A percentile compares a stretch with the other conserved stretches of the same genome.
These are phyloP conservation scores for Quercus tomentella DNA, from an alignment of 331 rosid genomes.

Conservation along the genomic window DNA sequence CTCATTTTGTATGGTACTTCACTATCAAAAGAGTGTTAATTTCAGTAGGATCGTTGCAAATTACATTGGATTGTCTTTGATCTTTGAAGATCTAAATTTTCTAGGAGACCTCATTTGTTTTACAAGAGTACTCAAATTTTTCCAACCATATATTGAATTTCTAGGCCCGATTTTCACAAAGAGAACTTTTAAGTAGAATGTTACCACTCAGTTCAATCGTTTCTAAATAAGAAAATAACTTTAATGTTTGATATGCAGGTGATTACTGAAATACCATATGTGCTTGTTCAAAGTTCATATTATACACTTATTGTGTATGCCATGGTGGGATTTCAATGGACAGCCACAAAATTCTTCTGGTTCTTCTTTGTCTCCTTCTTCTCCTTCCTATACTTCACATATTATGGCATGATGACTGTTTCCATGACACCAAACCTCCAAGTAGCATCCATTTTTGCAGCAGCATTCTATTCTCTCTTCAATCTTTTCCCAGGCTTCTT, in stretches of 20 bases:
- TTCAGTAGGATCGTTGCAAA: no score
- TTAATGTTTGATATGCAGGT: constrained; percentile 44
- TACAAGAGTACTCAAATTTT: no score
- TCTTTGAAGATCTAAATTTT: no score
- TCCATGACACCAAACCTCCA: constrained; percentile 91
- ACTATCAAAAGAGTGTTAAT: no score
- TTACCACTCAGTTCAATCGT: neutral
- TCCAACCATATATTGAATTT: no score
- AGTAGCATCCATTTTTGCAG: constrained; percentile 75
- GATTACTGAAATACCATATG: constrained; percentile 66
- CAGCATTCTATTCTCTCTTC: constrained; percentile 80
- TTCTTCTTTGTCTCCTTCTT: constrained; percentile 75
- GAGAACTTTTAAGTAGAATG: neutral
- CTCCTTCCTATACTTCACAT: constrained; percentile 90
- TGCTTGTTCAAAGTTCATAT: constrained; percentile 48
- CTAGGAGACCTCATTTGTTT: no score
- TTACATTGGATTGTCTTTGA: no score
- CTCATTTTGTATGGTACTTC: no score
- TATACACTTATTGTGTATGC: constrained; percentile 66
- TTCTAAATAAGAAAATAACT: neutral
- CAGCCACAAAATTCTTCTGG: constrained; percentile 69
- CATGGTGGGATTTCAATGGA: constrained; percentile 85
- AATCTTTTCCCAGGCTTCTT: constrained; percentile 94
- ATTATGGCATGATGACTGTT: constrained; percentile 94
- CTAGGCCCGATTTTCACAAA: no score